Conservation (phyloP, 306 rosid genomes). For the Amphicarpaea edgeworthii region DNA sequence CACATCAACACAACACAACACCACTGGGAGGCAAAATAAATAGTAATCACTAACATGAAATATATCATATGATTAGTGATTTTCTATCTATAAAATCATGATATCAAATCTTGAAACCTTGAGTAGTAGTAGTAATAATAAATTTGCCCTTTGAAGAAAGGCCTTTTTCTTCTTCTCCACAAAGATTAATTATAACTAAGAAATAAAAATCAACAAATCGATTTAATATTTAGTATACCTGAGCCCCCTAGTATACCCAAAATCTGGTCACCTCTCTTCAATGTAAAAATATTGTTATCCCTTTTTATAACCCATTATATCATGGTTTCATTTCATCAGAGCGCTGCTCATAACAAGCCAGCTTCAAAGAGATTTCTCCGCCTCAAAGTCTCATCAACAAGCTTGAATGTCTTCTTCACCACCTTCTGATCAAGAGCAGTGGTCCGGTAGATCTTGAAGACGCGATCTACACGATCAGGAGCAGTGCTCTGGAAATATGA, state of each 20-base stretch:
- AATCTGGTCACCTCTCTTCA: constrained; percentile 53
- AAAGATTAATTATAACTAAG: constrained; percentile 58
- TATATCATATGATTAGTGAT: constrained; percentile 41
- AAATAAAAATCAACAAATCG: constrained; percentile 69
- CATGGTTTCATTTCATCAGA: constrained; percentile 3
- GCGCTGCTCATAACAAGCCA: constrained; percentile 77
- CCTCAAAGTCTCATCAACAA: constrained; percentile 93
- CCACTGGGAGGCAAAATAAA: neutral
- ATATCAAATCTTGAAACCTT: constrained; percentile 43
- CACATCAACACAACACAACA: constrained; percentile 4
- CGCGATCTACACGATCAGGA: constrained; percentile 90
- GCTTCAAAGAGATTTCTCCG: constrained; percentile 95
- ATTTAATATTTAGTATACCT: constrained; percentile 57
- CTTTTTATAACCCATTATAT: constrained; percentile 20
- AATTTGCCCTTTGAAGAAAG: constrained; percentile 37
- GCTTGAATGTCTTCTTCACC: constrained; percentile 98
- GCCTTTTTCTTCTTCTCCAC: constrained; percentile 37
- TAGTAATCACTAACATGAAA: constrained; percentile 20
- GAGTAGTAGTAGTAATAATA: constrained; percentile 9
- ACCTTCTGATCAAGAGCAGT: constrained; percentile 99
- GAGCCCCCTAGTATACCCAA: constrained; percentile 56
- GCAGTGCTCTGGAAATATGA: constrained; percentile 90
- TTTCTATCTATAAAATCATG: constrained; percentile 44
- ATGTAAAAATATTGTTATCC: constrained; percentile 37
- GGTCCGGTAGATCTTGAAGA: constrained; percentile 88